Conservation (phyloP, 2,329 filamentous ascomycete species). For the Colletotrichum kahawae region DNA sequence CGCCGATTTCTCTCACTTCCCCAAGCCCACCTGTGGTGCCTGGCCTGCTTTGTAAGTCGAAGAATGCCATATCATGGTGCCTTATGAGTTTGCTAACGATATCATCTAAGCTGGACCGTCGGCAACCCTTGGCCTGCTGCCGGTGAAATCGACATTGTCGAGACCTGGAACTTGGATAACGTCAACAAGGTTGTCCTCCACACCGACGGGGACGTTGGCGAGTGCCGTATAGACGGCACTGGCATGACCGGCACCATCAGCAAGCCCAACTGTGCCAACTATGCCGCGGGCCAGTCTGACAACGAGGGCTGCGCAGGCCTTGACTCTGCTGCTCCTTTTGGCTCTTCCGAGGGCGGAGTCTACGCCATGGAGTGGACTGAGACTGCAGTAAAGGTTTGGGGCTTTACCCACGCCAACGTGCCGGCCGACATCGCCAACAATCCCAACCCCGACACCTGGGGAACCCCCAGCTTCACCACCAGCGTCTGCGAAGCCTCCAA, state of each 20-base stretch:
- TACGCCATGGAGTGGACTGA: slow-evolving; percentile 67
- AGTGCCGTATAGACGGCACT: slow-evolving; percentile 36
- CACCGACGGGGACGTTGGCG: slow-evolving; percentile 44
- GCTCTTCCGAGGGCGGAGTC: slow-evolving; percentile 40
- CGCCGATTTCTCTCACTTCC: slow-evolving; percentile 72
- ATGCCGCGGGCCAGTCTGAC: slow-evolving; percentile 34
- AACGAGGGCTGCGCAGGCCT: slow-evolving; percentile 46
- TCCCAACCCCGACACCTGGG: slow-evolving; percentile 30
- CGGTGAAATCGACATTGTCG: slow-evolving; percentile 71
- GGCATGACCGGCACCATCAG: slow-evolving; percentile 35
- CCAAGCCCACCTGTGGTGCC: slow-evolving; percentile 66
- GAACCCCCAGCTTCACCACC: slow-evolving; percentile 29
- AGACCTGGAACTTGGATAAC: slow-evolving; percentile 63
- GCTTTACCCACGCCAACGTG: slow-evolving; percentile 62
- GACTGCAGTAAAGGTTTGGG: slow-evolving; percentile 66
- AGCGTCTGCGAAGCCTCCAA: slow-evolving; percentile 30
- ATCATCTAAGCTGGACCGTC: slow-evolving; percentile 47
- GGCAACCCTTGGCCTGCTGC: slow-evolving; percentile 61
- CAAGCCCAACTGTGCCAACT: slow-evolving; percentile 46
- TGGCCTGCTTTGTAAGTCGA: slow-evolving; percentile 75
- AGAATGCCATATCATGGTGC: no score
- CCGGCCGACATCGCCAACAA: slow-evolving; percentile 53
- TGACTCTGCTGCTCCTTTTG: slow-evolving; percentile 44
- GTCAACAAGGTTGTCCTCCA: slow-evolving; percentile 65
- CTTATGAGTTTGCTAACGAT: not conserved